These are phyloP conservation scores for Exophiala oligosperma DNA, from an alignment of 2,329 filamentous ascomycete species.

Conservation along the genomic window DNA sequence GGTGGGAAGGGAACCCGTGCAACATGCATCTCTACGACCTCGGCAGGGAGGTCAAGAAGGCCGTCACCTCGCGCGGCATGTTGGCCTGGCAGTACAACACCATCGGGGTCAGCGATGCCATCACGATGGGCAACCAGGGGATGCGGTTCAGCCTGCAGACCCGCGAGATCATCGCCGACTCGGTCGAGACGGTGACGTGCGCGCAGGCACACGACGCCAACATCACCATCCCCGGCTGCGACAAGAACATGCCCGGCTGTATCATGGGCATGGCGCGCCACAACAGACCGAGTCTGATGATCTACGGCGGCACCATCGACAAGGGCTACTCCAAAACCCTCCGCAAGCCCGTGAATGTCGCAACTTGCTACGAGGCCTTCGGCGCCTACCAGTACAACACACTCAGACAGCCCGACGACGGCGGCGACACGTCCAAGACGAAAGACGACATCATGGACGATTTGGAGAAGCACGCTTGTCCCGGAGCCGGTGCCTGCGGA, in stretches of 20 bases:
- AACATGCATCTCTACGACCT: constrained; percentile 80
- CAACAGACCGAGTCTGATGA: constrained; percentile 91
- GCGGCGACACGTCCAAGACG: constrained; percentile 60
- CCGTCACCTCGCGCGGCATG: constrained; percentile 80
- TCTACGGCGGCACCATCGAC: constrained; percentile 89
- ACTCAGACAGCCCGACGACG: constrained; percentile 65
- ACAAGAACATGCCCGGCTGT: constrained; percentile 97
- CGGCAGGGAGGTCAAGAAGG: constrained; percentile 81
- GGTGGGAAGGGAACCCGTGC: constrained; percentile 98
- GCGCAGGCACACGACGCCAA: constrained; percentile 92
- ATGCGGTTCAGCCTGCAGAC: constrained; percentile 94
- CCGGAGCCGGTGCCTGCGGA: constrained; percentile 76
- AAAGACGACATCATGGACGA: constrained; percentile 81
- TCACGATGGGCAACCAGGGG: constrained; percentile 84
- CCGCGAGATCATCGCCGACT: constrained; percentile 90
- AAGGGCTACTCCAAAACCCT: constrained; percentile 80
- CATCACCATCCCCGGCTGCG: constrained; percentile 88
- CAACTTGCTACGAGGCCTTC: constrained; percentile 82
- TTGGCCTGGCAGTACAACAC: constrained; percentile 95
- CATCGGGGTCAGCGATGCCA: constrained; percentile 84
- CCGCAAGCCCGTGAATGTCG: constrained; percentile 80
- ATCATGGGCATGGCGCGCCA: constrained; percentile 88
- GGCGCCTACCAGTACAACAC: constrained; percentile 79
- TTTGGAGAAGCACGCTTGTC: constrained; percentile 76
- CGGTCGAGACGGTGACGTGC: constrained; percentile 88